These are phyloP conservation scores for Apiospora sp. DNA, from an alignment of 2,329 filamentous ascomycete species.

Conservation along the genomic window DNA sequence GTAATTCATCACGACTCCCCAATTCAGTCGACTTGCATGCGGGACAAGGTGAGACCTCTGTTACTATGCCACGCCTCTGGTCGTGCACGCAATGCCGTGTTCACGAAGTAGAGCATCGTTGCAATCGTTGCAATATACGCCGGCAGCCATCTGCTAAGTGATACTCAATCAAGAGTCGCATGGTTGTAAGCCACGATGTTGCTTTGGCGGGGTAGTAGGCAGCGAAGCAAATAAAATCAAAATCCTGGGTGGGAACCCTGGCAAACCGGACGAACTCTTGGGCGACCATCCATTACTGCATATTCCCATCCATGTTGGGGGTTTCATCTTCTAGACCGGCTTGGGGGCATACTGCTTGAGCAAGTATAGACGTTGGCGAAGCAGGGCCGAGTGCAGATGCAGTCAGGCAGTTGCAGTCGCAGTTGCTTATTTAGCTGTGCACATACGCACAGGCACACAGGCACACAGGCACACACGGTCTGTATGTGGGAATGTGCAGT, in stretches of 20 bases:
- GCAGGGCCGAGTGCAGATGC: neutral
- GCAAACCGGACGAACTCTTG: neutral
- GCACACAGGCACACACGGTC: neutral
- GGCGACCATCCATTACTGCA: neutral
- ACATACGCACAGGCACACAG: neutral
- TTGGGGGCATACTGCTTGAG: neutral
- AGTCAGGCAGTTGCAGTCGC: neutral
- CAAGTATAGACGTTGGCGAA: slow-evolving; percentile 16
- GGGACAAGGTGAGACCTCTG: slow-evolving; percentile 8
- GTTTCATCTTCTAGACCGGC: neutral
- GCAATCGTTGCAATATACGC: slow-evolving; percentile 16
- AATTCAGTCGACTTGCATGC: slow-evolving; percentile 15
- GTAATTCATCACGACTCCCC: slow-evolving; percentile 11
- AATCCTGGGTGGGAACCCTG: slow-evolving; percentile 16
- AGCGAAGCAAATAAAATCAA: neutral
- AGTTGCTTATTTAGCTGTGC: neutral
- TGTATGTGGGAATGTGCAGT: neutral
- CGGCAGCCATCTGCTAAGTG: slow-evolving; percentile 8
- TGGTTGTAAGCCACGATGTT: slow-evolving; percentile 15
- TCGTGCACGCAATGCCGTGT: slow-evolving; percentile 5
- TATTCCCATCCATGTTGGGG: neutral
- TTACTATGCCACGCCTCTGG: slow-evolving; percentile 18
- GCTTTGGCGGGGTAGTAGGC: slow-evolving; percentile 13
- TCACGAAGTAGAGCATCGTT: slow-evolving; percentile 8
- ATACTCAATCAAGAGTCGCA: slow-evolving; percentile 3